Percentiles rank a stretch among this genome's conserved stretches.
phyloP scores from a whole-genome alignment of 345 rosid genomes.

The Citrus unshiu region DNA sequence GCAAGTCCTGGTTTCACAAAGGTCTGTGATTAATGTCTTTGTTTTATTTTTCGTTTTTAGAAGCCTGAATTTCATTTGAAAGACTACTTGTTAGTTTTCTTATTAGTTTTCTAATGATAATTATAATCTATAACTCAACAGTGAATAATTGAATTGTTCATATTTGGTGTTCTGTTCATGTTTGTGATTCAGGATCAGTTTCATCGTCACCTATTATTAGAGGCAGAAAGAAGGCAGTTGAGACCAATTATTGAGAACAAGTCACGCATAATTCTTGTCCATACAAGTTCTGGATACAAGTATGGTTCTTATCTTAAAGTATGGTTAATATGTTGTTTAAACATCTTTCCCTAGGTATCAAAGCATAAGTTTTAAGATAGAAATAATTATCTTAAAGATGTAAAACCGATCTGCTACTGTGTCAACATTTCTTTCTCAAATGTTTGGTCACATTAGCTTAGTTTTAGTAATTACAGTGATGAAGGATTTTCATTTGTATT shows the following conservation, averaged over 20 bases:
- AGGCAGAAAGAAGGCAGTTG: constrained; percentile 89
- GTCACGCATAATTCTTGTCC: constrained; percentile 78
- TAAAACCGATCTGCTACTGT: background rate
- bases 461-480: background rate
- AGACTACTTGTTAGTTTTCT: background rate
- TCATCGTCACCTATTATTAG: constrained; percentile 80
- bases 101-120: background rate
- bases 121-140: background rate
- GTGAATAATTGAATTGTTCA: background rate
- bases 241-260: constrained; percentile 88
- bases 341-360: background rate
- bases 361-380: background rate
- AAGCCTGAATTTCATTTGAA: background rate
- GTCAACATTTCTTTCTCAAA: background rate
- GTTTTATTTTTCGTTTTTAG: background rate
- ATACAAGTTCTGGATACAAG: constrained; percentile 92
- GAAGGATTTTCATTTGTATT: background rate
- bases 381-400: background rate
- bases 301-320: constrained; percentile 19
- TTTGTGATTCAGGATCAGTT: constrained; percentile 79
- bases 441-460: background rate
- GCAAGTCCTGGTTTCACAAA: constrained; percentile 99
- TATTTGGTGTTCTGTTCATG: constrained; percentile 1
- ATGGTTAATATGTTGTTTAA: background rate
- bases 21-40: constrained; percentile 33